These are phyloP conservation scores for Angophora floribunda DNA, from an alignment of 345 rosid genomes.

Conservation along the genomic window DNA sequence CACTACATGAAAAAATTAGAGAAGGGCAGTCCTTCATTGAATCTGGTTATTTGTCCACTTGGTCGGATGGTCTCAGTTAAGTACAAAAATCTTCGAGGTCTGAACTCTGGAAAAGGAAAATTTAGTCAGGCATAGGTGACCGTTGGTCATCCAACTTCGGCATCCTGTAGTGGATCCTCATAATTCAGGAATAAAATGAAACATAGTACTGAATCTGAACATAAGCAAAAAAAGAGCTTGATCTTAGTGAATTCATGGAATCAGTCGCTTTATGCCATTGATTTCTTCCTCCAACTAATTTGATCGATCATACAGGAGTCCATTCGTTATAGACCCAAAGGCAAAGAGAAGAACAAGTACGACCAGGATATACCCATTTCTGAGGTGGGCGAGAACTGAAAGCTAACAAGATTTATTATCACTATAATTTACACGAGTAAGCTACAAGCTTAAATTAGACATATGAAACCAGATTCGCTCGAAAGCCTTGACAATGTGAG, in stretches of 20 bases:
- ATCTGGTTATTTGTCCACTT: neutral
- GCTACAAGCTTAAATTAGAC: neutral
- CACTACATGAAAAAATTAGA: neutral
- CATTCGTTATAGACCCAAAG: neutral
- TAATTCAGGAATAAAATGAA: neutral
- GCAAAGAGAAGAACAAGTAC: neutral
- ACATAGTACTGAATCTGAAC: neutral
- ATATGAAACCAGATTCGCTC: slow-evolving; percentile 65
- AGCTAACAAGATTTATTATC: neutral
- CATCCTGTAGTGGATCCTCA: neutral
- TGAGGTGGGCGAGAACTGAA: neutral
- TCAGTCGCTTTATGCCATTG: neutral
- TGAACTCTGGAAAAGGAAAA: neutral
- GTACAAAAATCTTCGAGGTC: neutral
- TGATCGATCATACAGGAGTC: neutral
- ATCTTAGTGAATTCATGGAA: neutral
- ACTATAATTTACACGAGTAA: neutral
- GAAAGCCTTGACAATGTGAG: slow-evolving; percentile 56
- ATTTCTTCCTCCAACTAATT: neutral
- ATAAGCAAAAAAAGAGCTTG: neutral
- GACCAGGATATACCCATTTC: neutral
- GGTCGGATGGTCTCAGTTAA: neutral
- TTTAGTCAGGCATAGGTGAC: neutral
- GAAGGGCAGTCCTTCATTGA: neutral
- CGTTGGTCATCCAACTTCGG: neutral